Percentiles rank a stretch among this genome's conserved stretches.
Evolutionary conservation across 371 early-diverging fungal genomes (phyloP).

Genomic region (Aphelidium insulamus): DNA sequence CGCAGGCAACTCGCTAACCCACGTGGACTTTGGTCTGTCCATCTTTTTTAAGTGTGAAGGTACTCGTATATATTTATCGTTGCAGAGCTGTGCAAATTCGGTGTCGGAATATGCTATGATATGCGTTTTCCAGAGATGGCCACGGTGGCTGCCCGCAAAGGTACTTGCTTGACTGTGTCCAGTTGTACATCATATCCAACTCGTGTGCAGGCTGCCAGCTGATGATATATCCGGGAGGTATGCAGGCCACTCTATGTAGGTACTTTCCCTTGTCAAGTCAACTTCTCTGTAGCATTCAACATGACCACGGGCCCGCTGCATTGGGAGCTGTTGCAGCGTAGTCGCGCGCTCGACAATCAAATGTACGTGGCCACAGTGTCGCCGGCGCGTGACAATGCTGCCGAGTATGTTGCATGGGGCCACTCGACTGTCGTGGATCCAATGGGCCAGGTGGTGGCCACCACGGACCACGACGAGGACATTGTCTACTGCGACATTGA

Average conservation of each 20-base stretch:
- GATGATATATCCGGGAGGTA: slow-evolving; percentile 88
- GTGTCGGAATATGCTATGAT: slow-evolving; percentile 90
- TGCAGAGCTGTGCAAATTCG: slow-evolving; percentile 54
- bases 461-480: slow-evolving; percentile 46
- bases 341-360: slow-evolving; percentile 44
- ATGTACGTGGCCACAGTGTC: slow-evolving; percentile 79
- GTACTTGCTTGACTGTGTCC: slow-evolving; percentile 3
- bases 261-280: not conserved
- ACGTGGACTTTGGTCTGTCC: slow-evolving; percentile 41
- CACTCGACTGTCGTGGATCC: slow-evolving; percentile 82
- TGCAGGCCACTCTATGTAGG: not conserved
- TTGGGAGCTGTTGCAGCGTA: slow-evolving; percentile 80
- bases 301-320: slow-evolving; percentile 80
- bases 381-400: slow-evolving; percentile 59
- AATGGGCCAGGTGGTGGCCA: slow-evolving; percentile 39
- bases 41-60: not conserved
- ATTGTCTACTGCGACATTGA: slow-evolving; percentile 71
- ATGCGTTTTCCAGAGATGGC: slow-evolving; percentile 89
- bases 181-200: not conserved
- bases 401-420: slow-evolving; percentile 77
- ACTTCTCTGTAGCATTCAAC: slow-evolving; percentile 51
- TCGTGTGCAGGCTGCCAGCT: slow-evolving; percentile 38
- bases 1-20: slow-evolving; percentile 45
- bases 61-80: slow-evolving; percentile 1
- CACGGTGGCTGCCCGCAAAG: slow-evolving; percentile 67